These are phyloP conservation scores for Candida ipomoeae DNA, from an alignment of 805 yeast species.

Conservation along the genomic window DNA sequence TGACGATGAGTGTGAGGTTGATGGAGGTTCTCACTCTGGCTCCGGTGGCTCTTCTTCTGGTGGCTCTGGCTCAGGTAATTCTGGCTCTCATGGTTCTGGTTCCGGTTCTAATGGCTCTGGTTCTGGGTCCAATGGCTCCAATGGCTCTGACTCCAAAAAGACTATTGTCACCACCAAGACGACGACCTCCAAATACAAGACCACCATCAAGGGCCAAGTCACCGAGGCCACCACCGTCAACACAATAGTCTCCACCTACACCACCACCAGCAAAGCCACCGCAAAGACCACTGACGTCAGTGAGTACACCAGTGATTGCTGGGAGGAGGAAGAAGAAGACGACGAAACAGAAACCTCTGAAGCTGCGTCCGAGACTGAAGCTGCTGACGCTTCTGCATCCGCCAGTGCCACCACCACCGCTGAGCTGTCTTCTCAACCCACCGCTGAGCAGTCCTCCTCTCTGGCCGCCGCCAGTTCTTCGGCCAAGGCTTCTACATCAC, in stretches of 20 bases:
- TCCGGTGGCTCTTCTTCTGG: not conserved
- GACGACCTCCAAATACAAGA: constrained; percentile 10
- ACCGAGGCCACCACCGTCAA: constrained; percentile 9
- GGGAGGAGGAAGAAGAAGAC: constrained; percentile 14
- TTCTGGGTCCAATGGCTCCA: constrained; percentile 1
- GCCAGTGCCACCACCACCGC: not conserved
- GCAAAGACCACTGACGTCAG: constrained; percentile 7
- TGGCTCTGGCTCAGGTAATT: not conserved
- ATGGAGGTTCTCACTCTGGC: constrained; percentile 2
- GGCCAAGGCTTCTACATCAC: not conserved
- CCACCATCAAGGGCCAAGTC: constrained; percentile 13
- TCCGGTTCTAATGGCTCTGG: constrained; percentile 1
- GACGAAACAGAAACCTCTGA: constrained; percentile 4
- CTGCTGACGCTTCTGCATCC: not conserved
- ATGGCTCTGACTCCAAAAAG: constrained; percentile 3
- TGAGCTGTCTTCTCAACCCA: not conserved
- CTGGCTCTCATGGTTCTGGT: constrained; percentile 4
- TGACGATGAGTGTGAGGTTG: constrained; percentile 7
- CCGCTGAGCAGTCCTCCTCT: too few species aligned
- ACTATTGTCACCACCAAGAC: constrained; percentile 13
- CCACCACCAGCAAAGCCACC: constrained; percentile 4
- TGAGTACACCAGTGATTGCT: constrained; percentile 13
- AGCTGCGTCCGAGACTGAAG: constrained; percentile 1
- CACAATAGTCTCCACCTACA: constrained; percentile 12
- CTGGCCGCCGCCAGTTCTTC: not conserved